These are phyloP conservation scores for Fonsecaea erecta DNA, from an alignment of 2,329 filamentous ascomycete genomes.

Conservation along the genomic window DNA sequence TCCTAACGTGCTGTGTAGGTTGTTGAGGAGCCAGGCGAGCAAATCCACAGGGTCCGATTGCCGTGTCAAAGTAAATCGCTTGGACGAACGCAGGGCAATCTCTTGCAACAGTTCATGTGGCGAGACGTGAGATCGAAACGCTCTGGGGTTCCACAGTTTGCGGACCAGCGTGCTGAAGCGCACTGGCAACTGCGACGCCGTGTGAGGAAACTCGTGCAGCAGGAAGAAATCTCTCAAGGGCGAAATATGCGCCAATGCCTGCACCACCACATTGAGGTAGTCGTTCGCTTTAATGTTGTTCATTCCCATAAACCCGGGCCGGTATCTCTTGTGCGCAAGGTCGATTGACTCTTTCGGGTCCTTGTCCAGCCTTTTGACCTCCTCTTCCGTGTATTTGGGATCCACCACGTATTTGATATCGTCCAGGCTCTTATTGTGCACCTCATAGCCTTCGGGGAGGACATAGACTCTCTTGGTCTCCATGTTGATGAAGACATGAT, in stretches of 20 bases:
- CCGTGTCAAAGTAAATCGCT: slow-evolving; percentile 85
- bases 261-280: slow-evolving; percentile 94
- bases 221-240: slow-evolving; percentile 92
- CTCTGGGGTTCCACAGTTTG: slow-evolving; percentile 97
- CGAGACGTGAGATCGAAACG: slow-evolving; percentile 95
- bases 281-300: slow-evolving; percentile 99
- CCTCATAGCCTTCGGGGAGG: slow-evolving; percentile 94
- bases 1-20: slow-evolving; percentile 87
- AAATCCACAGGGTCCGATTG: slow-evolving; percentile 98
- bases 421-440: slow-evolving; percentile 89
- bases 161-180: slow-evolving; percentile 87
- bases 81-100: slow-evolving; percentile 84
- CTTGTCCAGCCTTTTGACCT: slow-evolving; percentile 80
- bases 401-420: slow-evolving; percentile 99
- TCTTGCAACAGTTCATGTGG: slow-evolving; percentile 97
- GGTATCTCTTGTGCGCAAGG: slow-evolving; percentile 80
- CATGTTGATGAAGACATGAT: slow-evolving; percentile 99
- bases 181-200: slow-evolving; percentile 77
- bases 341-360: slow-evolving; percentile 68
- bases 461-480: slow-evolving; percentile 89
- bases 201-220: slow-evolving; percentile 75
- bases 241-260: slow-evolving; percentile 85
- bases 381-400: slow-evolving; percentile 77
- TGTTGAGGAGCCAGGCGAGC: slow-evolving; percentile 95
- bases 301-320: slow-evolving; percentile 92